Conservation (phyloP, 306 rosid genomes). For the Gleditsia sinensis region DNA sequence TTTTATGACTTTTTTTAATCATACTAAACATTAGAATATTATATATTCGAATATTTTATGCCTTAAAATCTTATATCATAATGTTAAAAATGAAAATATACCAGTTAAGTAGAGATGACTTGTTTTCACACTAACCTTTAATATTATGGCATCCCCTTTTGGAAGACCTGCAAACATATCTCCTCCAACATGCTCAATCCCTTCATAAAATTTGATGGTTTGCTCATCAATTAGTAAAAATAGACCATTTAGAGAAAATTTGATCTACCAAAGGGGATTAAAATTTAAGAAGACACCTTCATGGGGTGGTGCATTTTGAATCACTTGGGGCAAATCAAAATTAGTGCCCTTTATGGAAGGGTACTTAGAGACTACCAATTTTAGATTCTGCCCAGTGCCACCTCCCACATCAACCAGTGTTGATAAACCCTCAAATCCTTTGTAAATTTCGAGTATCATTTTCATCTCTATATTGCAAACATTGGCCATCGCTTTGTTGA, state of each 20-base stretch:
- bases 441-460: slow-evolving; percentile 31
- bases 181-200: slow-evolving; percentile 32
- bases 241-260: neutral
- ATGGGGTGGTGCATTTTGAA: slow-evolving; percentile 30
- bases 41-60: no score
- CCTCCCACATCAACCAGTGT: slow-evolving; percentile 42
- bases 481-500: slow-evolving; percentile 29
- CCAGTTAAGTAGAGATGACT: no score
- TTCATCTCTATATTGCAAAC: slow-evolving; percentile 9
- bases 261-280: neutral
- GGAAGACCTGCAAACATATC: slow-evolving; percentile 36
- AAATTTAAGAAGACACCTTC: neutral
- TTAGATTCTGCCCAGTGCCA: slow-evolving; percentile 24
- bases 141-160: slow-evolving; percentile 32
- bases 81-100: no score
- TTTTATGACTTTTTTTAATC: no score
- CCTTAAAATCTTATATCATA: no score
- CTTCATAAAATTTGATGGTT: slow-evolving; percentile 8
- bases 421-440: slow-evolving; percentile 42
- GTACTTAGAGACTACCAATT: slow-evolving; percentile 32
- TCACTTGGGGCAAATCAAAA: slow-evolving; percentile 39
- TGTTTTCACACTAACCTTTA: slow-evolving; percentile 4
- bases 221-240: neutral
- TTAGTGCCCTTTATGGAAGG: slow-evolving; percentile 40
- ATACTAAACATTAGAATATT: no score